Base-by-base conservation (phyloP, 1,284 basidiomycete genomes). In the Ceratobasidium sp. region DNA sequence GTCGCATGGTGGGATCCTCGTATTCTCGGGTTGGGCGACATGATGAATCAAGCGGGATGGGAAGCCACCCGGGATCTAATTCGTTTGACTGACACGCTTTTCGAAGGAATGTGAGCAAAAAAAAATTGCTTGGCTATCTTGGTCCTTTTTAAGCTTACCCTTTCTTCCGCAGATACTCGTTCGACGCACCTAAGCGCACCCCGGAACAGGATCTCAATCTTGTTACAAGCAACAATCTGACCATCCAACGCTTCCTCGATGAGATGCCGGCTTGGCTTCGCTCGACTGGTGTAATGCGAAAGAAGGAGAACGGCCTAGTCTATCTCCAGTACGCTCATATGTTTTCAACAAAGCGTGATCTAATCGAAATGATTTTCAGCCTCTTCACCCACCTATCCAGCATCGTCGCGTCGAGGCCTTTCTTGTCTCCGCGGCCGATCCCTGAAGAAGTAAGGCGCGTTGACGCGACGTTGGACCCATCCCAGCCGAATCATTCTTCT, bases 241-340 rank as follows among this genome's bases (percentile, higher is more conserved):
- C 55, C 12, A 52, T 71, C 26, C 67, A 71, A 21, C 53, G 57
- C 16, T 71, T 71, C 45, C 67, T 71, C 18, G 67, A 71, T 21
- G 67, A 71, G 21, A 14, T 71, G 10, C 67, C 67, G 18, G 34
- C 67, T 26, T 59, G 55, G 67, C 28, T 71, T n/a, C 67, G 67
- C 23, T 71, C 67, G 1, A 71, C 67, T 3, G 67, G 67, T 8
- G 55, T 39, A 18, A 50, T 71, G 28, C 55, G 67, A 5, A 59
- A 36, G 32, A 71, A 71, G 41, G 67, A 71, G 14, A 71, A 48
- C 48, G 67, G 67, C 12, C n/a, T 71, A 4, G 67, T 71, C 46
- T 71, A 71, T 32, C 57, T 71, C 60, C 28, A 58, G 55, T 60
- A 3, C 9, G 3, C 30, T 43, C 21, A 30, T 21, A 2, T 12